A percentile compares a stretch with the other conserved stretches of the same genome.
Conservation (phyloP, 2,329 filamentous ascomycete species). For the Penicillium sclerotigenum region DNA sequence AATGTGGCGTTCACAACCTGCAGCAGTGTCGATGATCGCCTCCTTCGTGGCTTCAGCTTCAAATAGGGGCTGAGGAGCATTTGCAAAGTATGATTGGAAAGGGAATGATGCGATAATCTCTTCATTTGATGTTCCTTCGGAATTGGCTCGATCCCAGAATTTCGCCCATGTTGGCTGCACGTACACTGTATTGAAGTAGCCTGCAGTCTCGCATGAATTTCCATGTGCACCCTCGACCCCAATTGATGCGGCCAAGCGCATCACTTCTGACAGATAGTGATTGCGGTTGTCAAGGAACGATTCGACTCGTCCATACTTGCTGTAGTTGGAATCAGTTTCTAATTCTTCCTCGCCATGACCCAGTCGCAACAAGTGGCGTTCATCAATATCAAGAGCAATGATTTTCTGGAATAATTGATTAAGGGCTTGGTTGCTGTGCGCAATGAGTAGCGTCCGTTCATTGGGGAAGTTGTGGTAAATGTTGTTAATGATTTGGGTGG, state of each 20-base stretch:
- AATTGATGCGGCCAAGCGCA: constrained; percentile 78
- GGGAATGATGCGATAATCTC: constrained; percentile 75
- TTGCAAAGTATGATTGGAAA: constrained; percentile 81
- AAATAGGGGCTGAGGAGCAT: constrained; percentile 84
- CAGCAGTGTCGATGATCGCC: constrained; percentile 68
- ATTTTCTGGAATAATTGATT: constrained; percentile 99
- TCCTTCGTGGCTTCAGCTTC: constrained; percentile 63
- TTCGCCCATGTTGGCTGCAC: constrained; percentile 83
- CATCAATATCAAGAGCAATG: constrained; percentile 90
- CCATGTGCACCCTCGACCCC: constrained; percentile 90
- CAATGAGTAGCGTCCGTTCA: constrained; percentile 86
- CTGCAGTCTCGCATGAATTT: constrained; percentile 92
- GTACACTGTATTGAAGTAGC: constrained; percentile 93
- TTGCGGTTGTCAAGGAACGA: constrained; percentile 88
- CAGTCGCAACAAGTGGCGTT: constrained; percentile 84
- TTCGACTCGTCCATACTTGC: constrained; percentile 91
- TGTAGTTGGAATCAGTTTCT: constrained; percentile 79
- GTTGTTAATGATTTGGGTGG: constrained; percentile 97
- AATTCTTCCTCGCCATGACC: constrained; percentile 96
- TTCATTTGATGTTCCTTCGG: constrained; percentile 54
- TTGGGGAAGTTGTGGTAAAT: constrained; percentile 97
- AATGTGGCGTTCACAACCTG: constrained; percentile 85
- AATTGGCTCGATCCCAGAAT: constrained; percentile 66
- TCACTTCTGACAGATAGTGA: constrained; percentile 75
- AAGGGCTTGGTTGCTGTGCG: constrained; percentile 95